phyloP scores from a whole-genome alignment of 2,329 filamentous ascomycete genomes.

The Penicillium sp. region DNA sequence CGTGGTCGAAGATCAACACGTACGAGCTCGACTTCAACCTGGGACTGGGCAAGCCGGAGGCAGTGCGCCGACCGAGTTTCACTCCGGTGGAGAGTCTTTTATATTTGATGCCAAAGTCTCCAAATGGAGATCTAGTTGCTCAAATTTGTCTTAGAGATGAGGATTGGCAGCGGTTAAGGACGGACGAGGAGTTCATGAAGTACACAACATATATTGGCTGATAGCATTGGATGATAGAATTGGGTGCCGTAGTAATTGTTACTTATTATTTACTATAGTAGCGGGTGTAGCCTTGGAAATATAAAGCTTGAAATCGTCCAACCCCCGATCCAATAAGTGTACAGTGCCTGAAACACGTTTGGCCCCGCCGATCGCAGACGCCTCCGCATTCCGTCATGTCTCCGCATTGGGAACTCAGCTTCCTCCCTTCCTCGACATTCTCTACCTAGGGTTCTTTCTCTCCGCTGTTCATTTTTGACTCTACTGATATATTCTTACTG shows the following conservation, averaged over 20 bases:
- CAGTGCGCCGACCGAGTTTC: no score
- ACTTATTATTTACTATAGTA: not conserved
- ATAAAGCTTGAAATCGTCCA: not conserved
- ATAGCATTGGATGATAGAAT: not conserved
- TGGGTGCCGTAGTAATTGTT: not conserved
- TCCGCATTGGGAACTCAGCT: conserved; percentile 17
- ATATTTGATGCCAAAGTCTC: conserved; percentile 51
- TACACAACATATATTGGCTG: conserved; percentile 41
- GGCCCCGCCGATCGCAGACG: conserved; percentile 1
- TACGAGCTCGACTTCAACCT: no score
- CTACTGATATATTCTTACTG: not conserved
- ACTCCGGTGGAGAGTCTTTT: conserved; percentile 52
- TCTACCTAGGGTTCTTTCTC: not conserved
- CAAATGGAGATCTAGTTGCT: conserved; percentile 46
- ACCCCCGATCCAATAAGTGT: not conserved
- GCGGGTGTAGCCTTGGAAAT: no score
- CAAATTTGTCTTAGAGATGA: conserved; percentile 49
- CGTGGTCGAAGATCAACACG: no score
- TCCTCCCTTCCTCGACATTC: conserved; percentile 6
- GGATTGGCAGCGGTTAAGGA: conserved; percentile 47
- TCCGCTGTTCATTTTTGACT: not conserved
- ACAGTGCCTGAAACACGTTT: not conserved
- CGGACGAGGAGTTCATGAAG: conserved; percentile 44
- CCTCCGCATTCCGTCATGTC: conserved; percentile 20
- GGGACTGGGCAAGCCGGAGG: no score